A percentile compares a stretch with the other conserved stretches of the same genome.
Evolutionary conservation across 202 grass and related monocot genomes (phyloP).

Genomic region (Setaria viridis): DNA sequence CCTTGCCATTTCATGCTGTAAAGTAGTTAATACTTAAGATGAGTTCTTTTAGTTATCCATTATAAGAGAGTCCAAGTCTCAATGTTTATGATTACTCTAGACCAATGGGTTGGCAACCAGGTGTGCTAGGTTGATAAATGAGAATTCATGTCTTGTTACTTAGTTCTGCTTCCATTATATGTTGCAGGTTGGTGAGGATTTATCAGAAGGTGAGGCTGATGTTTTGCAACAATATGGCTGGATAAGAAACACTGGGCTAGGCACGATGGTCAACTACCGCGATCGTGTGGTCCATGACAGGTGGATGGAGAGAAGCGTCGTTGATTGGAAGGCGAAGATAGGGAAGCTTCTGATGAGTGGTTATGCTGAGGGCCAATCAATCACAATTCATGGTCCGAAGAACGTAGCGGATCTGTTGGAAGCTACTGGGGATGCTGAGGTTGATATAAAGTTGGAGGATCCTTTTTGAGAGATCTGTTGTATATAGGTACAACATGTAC

Average conservation of each 20-base stretch:
- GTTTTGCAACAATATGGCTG: conserved; percentile 86
- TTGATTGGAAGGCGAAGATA: conserved; percentile 78
- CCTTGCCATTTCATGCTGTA: not conserved
- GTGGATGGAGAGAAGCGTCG: conserved; percentile 54
- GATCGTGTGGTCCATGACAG: conserved; percentile 86
- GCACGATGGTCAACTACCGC: conserved; percentile 82
- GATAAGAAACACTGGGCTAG: conserved; percentile 73
- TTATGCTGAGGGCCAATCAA: conserved; percentile 54
- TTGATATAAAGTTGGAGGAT: conserved; percentile 53
- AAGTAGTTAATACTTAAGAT: not conserved
- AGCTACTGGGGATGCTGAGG: conserved; percentile 22
- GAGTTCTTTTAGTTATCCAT: not conserved
- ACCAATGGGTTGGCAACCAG: not conserved
- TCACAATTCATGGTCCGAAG: conserved; percentile 49
- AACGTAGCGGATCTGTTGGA: conserved; percentile 46
- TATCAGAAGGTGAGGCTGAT: conserved; percentile 69
- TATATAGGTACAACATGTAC: conserved; percentile 33
- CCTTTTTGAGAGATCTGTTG: conserved; percentile 28
- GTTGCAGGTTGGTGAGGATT: conserved; percentile 71
- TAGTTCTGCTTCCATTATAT: not conserved
- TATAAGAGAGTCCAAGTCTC: not conserved
- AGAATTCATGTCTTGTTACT: not conserved
- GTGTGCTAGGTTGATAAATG: not conserved
- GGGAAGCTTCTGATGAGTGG: conserved; percentile 83
- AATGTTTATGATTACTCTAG: conserved; percentile 7